phyloP scores from a whole-genome alignment of 2,329 filamentous ascomycete genomes.

The Pyricularia pennisetigena region DNA sequence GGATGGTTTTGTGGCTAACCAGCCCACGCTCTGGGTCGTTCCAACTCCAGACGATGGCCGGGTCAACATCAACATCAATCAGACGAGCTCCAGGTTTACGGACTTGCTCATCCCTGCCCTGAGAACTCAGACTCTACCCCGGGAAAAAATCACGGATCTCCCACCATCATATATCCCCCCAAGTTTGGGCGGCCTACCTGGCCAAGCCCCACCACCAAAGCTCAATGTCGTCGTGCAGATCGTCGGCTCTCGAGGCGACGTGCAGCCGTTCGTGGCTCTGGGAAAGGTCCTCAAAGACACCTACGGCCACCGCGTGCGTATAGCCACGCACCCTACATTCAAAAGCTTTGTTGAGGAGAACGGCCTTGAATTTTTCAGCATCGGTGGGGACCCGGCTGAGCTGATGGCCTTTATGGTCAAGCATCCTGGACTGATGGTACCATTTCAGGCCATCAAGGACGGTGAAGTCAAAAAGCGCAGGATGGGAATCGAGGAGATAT shows the following conservation, averaged over 20 bases:
- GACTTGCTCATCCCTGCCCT: slow-evolving; percentile 58
- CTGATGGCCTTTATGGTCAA: slow-evolving; percentile 87
- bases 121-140: slow-evolving; percentile 35
- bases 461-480: slow-evolving; percentile 63
- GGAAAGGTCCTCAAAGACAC: slow-evolving; percentile 62
- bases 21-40: not conserved
- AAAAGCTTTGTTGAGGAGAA: slow-evolving; percentile 66
- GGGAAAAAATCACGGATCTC: slow-evolving; percentile 19
- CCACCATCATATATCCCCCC: slow-evolving; percentile 64
- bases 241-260: slow-evolving; percentile 70
- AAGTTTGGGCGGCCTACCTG: slow-evolving; percentile 55
- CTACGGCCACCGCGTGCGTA: slow-evolving; percentile 64
- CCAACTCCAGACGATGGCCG: slow-evolving; percentile 54
- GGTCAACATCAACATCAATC: slow-evolving; percentile 70
- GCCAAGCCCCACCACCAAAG: slow-evolving; percentile 38
- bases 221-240: slow-evolving; percentile 79
- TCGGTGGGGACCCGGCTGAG: slow-evolving; percentile 70
- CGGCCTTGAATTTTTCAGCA: slow-evolving; percentile 69
- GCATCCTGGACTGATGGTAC: slow-evolving; percentile 70
- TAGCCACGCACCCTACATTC: slow-evolving; percentile 72
- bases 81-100: slow-evolving; percentile 55
- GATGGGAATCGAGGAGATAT: slow-evolving; percentile 69
- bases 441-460: slow-evolving; percentile 58
- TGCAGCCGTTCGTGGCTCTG: slow-evolving; percentile 70
- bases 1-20: not conserved